Evolutionary conservation across 1,139 yeast species (phyloP), one percentile per base, ranked within the genome.

Genomic region (Hyphopichia pseudoburtonii): DNA sequence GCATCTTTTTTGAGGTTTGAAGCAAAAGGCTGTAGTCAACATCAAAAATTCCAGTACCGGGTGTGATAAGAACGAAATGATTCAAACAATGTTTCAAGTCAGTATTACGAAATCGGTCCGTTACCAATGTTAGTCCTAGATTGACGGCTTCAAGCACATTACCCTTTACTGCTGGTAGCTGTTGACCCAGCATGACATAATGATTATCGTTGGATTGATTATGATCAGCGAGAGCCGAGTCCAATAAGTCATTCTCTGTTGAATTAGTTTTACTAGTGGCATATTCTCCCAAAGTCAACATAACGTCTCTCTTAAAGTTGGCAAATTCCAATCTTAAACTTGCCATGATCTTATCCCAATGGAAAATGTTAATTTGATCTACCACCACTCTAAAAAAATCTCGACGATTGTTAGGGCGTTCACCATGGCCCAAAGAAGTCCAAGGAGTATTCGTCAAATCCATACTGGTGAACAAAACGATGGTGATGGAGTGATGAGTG

Each of bases 371-470:
- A 7, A 88, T 94, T 56, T 90, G 96, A 57, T 94, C 98, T 2
- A 92, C 97, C 3, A 92, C 98, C 12, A 92, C 96, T 36, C 97
- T 71, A 56, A 82, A 94, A 56, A 82, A 90, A 56, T 92, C 97
- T 40, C 78, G 70, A 2, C 90, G 74, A 34, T 80, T 77, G 31
- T 74, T 66, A 3, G 86, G 82, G 39, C 86, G 66, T 47, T 87
- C 94, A 0, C 97, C 97, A 11, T 80, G 82, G 23, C 74, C 65
- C 34, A 83, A 63, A 4, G 75, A 70, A 3, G 64, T 64, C 70
- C 82, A 76, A 1, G 81, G 77, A 5, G 70, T 69, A 39, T 76
- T 77, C 3, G 82, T 80, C 29, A 77, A 55, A 50, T 88, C 95
- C 17, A 90, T 83, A 43, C 92, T 82, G 1, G 96, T 82, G 54